Evolutionary conservation across 177 flowering plant genomes (phyloP).

Genomic region (Vitis hybrid): DNA sequence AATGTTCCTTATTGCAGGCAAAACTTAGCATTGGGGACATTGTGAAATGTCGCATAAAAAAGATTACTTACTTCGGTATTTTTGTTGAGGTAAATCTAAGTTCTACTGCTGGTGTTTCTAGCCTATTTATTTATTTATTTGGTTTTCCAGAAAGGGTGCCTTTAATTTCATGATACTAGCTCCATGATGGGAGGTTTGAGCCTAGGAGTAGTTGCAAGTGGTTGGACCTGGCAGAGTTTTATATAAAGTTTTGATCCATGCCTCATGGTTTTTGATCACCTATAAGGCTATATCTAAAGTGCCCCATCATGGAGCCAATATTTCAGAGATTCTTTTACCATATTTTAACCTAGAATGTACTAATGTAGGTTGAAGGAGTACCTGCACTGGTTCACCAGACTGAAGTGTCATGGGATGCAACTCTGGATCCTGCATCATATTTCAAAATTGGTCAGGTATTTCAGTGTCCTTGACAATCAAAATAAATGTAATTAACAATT

Average conservation of each 20-base stretch:
- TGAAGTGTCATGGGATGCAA: slow-evolving; percentile 95
- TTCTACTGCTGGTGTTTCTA: slow-evolving; percentile 4
- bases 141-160: no score
- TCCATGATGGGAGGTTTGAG: not conserved
- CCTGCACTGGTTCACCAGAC: slow-evolving; percentile 89
- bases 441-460: slow-evolving; percentile 90
- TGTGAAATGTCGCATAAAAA: slow-evolving; percentile 77
- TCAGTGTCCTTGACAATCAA: not conserved
- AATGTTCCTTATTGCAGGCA: slow-evolving; percentile 48
- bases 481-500: no score
- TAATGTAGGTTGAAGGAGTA: slow-evolving; percentile 84
- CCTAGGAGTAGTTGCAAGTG: not conserved
- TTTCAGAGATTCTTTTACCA: not conserved
- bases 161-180: not conserved
- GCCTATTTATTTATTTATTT: not conserved
- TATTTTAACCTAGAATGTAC: slow-evolving; percentile 6
- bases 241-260: not conserved
- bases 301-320: not conserved
- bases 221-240: not conserved
- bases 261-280: slow-evolving; percentile 5
- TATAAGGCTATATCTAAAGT: not conserved
- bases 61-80: slow-evolving; percentile 85
- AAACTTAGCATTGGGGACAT: slow-evolving; percentile 80
- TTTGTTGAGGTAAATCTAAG: slow-evolving; percentile 75
- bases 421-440: slow-evolving; percentile 66